Base-by-base conservation (phyloP, 2,329 filamentous ascomycete species). In the Aspergillus sp. region DNA sequence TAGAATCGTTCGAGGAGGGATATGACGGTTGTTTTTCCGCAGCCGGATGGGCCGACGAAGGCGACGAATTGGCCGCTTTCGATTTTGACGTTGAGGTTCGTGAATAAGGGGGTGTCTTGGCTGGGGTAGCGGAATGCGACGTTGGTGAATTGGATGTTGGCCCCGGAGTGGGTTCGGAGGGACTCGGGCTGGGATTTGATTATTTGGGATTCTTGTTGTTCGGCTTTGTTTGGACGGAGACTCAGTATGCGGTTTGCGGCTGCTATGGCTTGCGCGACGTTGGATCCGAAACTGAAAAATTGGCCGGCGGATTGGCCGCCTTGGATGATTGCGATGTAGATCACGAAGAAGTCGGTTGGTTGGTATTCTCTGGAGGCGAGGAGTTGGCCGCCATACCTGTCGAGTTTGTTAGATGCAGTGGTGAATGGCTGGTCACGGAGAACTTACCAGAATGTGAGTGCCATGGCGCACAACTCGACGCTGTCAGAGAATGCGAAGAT, bases 401-500 rank as follows among this genome's bases (percentile, higher is more conserved):
- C 11, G 19, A 13, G 0, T 6, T 2, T 6, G 11, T 36, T 36
- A 36, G 32, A 36, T 36, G 32, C 32, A 6, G 11, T 11, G 32
- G 2, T 5, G 2, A 13, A 2, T 1, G 2, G 2, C 15, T 36
- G 32, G 32, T 36, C 15, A 1, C 1, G 5, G 4, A 15, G 54
- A 19, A 23, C 56, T 38, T 75, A 84, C 84, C 84, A 88, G 54
- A 87, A 85, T 2, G 82, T 78, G 39, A 88, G 76, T 1, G 88
- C 88, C 78, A 85, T 88, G 73, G 77, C 88, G 79, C 69, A 82
- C 59, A 92, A 74, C 56, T 85, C 83, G 39, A 88, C 78, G 69
- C 87, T 90, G 65, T 92, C 88, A 1, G 88, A 87, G 44, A 89
- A 84, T 1, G 87, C 88, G 68, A 90, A 90, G 11, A 92, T 73